Base-by-base conservation (phyloP, 495 filamentous ascomycete species). In the Penicillium silybi region DNA sequence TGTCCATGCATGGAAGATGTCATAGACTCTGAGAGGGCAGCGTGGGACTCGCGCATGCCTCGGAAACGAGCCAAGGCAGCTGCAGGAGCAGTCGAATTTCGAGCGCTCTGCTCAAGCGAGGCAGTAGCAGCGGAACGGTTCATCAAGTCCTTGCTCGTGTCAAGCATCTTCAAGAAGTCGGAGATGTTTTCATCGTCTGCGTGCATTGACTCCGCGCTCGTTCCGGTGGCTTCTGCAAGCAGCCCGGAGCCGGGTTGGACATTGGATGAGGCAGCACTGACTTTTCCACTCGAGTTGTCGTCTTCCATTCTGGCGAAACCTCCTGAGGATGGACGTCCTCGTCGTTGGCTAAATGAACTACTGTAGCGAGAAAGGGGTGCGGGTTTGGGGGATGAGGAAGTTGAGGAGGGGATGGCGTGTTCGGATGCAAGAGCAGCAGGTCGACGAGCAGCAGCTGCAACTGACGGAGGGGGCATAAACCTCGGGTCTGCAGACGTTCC, bases 101-200 rank as follows among this genome's bases (percentile, higher is more conserved):
- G 81, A 18, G 77, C 66, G 57, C 81, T 63, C 59, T 78, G 72
- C 44, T 89, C 83, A 25, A 79, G 71, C 18, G 79, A 75, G 39
- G 76, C 74, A 37, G 79, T 70, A 26, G 69, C 11, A 3, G 29
- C 70, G 29, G 66, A 71, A 54, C 89, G 85, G 58, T 84, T 89
- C 59, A 86, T 78, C 13, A 95, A 67, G 48, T 89, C 88, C 62
- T 89, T 93, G 59, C 85, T 84, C 50, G 80, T 79, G 57, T 97
- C 90, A 2, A 97, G 78, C 63, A 88, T 76, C 54, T 92, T 93
- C 46, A 97, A 66, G 61, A 97, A 98, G 29, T 96, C 91, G 0
- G 89, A 89, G 26, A 96, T 93, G 43, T 92, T 88, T 53, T 95
- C 90, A 62, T 95, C 90, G 58, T 96, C 91, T 2, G 85, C 87